These are phyloP conservation scores for Mycotypha africana DNA, from an alignment of 371 early-diverging fungal genomes.

Conservation along the genomic window DNA sequence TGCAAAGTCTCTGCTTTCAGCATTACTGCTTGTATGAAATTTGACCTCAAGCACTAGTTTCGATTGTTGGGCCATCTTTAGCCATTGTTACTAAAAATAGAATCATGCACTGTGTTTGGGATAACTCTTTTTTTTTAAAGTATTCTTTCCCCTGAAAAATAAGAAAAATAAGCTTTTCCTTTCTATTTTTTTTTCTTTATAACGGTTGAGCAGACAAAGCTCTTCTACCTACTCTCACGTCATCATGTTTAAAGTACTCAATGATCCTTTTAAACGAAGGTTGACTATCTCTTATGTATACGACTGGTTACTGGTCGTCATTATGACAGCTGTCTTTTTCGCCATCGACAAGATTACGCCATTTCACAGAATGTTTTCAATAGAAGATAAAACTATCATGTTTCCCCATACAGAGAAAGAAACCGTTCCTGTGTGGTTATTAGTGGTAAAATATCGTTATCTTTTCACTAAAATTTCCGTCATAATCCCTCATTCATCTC, in stretches of 20 bases:
- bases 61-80: too few relatives aligned
- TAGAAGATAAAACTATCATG: slow-evolving; percentile 63
- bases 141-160: too few relatives aligned
- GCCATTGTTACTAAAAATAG: too few relatives aligned
- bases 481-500: not conserved
- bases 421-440: slow-evolving; percentile 54
- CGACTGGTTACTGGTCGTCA: slow-evolving; percentile 62
- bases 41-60: too few relatives aligned
- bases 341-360: slow-evolving; percentile 58
- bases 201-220: too few relatives aligned
- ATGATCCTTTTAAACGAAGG: slow-evolving; percentile 22
- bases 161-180: too few relatives aligned
- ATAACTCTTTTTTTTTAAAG: too few relatives aligned
- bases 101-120: too few relatives aligned
- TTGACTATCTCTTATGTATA: slow-evolving; percentile 52
- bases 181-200: too few relatives aligned
- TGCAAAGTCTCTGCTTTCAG: too few relatives aligned
- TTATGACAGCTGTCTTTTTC: slow-evolving; percentile 54
- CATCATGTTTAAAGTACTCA: not conserved
- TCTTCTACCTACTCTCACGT: too few relatives aligned
- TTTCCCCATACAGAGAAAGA: slow-evolving; percentile 59
- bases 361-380: slow-evolving; percentile 66
- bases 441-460: slow-evolving; percentile 29
- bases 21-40: too few relatives aligned
- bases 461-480: not conserved